A percentile compares a stretch with the other conserved stretches of the same genome.
Evolutionary conservation across 495 filamentous ascomycete genomes (phyloP).

Genomic region (Daldinia decipiens): DNA sequence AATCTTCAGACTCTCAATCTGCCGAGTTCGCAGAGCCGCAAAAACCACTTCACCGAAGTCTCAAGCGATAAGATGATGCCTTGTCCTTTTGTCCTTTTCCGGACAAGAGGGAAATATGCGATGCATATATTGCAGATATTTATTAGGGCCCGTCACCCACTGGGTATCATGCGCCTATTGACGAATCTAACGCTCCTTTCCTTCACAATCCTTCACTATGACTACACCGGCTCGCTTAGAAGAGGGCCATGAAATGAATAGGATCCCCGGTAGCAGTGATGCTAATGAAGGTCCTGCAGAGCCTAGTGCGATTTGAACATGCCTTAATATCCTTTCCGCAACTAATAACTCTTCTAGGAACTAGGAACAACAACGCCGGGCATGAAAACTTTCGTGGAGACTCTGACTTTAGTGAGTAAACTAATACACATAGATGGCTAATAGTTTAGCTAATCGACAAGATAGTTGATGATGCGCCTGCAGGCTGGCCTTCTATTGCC

Average conservation of each 20-base stretch:
- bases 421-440: background rate
- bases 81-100: background rate
- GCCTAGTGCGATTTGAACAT: too few relatives aligned
- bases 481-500: constrained; percentile 22
- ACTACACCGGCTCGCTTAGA: constrained; percentile 19
- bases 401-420: constrained; percentile 8
- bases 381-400: constrained; percentile 7
- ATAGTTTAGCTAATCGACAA: background rate
- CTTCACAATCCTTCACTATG: background rate
- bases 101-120: background rate
- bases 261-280: background rate
- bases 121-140: background rate
- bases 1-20: background rate
- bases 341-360: too few relatives aligned
- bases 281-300: too few relatives aligned
- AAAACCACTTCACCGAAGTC: background rate
- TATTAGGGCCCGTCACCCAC: background rate
- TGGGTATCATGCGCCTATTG: background rate
- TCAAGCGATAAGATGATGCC: background rate
- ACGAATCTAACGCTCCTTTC: background rate
- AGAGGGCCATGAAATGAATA: constrained; percentile 15
- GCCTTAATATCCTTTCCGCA: too few relatives aligned
- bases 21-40: constrained; percentile 20
- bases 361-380: background rate
- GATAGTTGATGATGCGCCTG: constrained; percentile 7